These are phyloP conservation scores for Phytophthora meadii DNA, from an alignment of 352 stramenopile genomes.

Conservation along the genomic window DNA sequence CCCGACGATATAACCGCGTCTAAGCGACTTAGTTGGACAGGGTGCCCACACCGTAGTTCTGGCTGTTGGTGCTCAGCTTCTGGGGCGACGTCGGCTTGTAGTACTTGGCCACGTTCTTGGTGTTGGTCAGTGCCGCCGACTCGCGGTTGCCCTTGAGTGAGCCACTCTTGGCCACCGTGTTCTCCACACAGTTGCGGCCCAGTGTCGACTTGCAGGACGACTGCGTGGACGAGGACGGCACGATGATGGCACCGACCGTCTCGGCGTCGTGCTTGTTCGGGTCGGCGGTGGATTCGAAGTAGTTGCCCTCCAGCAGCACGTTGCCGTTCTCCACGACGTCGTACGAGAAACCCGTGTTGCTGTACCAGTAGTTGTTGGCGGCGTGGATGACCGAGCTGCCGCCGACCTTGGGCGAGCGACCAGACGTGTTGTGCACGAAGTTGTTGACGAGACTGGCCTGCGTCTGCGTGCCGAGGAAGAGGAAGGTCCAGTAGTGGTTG, in stretches of 20 bases:
- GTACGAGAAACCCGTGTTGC: constrained; percentile 49
- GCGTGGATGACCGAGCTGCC: constrained; percentile 37
- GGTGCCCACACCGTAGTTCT: constrained; percentile 29
- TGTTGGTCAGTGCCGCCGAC: constrained; percentile 16
- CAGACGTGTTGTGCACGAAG: constrained; percentile 50
- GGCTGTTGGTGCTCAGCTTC: constrained; percentile 24
- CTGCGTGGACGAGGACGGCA: constrained; percentile 16
- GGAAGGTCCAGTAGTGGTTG: constrained; percentile 58
- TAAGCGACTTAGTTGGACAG: constrained; percentile 3
- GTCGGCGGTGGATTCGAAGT: constrained; percentile 41
- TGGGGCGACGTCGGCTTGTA: constrained; percentile 15
- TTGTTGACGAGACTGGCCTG: constrained; percentile 44
- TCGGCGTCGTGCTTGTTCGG: constrained; percentile 21
- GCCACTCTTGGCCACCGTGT: constrained; percentile 33
- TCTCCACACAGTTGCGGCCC: constrained; percentile 40
- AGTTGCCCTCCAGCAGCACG: constrained; percentile 55
- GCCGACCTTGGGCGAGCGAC: constrained; percentile 42
- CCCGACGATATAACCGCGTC: not conserved
- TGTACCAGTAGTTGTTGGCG: constrained; percentile 59
- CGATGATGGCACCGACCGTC: constrained; percentile 22
- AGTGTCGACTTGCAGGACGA: constrained; percentile 22
- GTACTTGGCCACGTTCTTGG: constrained; percentile 23
- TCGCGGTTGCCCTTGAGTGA: constrained; percentile 21
- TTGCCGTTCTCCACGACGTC: constrained; percentile 40
- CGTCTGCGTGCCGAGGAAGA: constrained; percentile 40